A percentile compares a stretch with the other conserved stretches of the same genome.
These are phyloP conservation scores for Cystobasidium tubakii DNA, from an alignment of 768 basidiomycete species.

Conservation along the genomic window DNA sequence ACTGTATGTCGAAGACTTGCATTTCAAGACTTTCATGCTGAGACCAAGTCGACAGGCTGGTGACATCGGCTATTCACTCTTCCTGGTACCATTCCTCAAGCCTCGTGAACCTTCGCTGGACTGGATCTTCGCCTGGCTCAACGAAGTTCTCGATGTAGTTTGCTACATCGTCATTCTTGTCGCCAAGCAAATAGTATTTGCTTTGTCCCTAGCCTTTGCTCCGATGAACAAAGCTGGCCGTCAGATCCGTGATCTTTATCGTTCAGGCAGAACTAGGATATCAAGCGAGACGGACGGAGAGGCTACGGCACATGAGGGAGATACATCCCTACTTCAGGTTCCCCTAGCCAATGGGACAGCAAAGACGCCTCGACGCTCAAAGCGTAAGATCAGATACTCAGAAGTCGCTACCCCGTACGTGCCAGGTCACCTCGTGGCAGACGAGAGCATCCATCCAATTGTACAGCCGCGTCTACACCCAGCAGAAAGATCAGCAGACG, in stretches of 20 bases:
- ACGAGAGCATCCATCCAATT: slow-evolving; percentile 3
- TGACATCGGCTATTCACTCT: slow-evolving; percentile 15
- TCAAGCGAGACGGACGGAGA: neutral
- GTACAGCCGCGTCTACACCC: slow-evolving; percentile 17
- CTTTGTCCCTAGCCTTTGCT: neutral
- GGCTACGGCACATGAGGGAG: neutral
- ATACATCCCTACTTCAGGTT: neutral
- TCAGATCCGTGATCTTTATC: neutral
- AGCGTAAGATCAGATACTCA: slow-evolving; percentile 19
- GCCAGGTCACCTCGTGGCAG: slow-evolving; percentile 21
- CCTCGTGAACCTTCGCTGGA: slow-evolving; percentile 14
- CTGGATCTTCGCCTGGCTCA: slow-evolving; percentile 1
- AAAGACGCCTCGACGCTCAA: slow-evolving; percentile 10
- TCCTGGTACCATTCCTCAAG: slow-evolving; percentile 12
- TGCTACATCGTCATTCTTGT: neutral
- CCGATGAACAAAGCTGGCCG: neutral
- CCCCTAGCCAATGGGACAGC: neutral
- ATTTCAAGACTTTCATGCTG: neutral
- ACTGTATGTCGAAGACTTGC: neutral
- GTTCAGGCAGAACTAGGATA: neutral
- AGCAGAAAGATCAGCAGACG: slow-evolving; percentile 21
- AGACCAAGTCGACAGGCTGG: neutral
- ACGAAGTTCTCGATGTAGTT: slow-evolving; percentile 8
- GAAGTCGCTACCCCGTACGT: slow-evolving; percentile 22
- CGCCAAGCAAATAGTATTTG: neutral